Evolutionary conservation across 805 yeast species (phyloP).

Genomic region (Teunomyces lycoperdinae): DNA sequence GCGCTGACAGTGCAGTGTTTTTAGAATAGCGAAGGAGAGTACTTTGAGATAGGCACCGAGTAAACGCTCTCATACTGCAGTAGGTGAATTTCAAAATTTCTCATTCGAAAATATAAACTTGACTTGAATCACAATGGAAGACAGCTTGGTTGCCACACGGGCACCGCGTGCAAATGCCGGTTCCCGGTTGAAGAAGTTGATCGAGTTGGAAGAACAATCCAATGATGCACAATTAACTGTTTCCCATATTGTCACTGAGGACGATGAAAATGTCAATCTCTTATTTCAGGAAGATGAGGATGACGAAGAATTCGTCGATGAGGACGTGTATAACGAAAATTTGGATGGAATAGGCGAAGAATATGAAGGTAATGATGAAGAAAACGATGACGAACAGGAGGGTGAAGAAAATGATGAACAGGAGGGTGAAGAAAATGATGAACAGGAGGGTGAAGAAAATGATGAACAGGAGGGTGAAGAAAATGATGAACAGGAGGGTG

Average conservation of each 20-base stretch:
- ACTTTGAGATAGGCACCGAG: not conserved
- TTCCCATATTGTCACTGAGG: conserved; percentile 44
- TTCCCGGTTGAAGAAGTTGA: conserved; percentile 66
- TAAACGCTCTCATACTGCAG: not conserved
- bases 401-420: conserved; percentile 14
- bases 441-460: conserved; percentile 15
- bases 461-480: conserved; percentile 14
- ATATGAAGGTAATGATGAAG: conserved; percentile 35
- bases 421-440: conserved; percentile 16
- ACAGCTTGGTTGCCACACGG: conserved; percentile 70
- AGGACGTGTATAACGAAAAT: conserved; percentile 14
- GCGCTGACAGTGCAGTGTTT: not conserved
- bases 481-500: conserved; percentile 12
- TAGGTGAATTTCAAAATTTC: not conserved
- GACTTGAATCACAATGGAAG: conserved; percentile 25
- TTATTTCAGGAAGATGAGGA: conserved; percentile 57
- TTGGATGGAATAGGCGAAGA: conserved; percentile 34
- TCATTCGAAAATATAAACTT: conserved; percentile 1
- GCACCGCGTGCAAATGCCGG: conserved; percentile 88
- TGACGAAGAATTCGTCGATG: conserved; percentile 24
- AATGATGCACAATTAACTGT: conserved; percentile 19
- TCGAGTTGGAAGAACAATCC: conserved; percentile 66
- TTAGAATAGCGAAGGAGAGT: not conserved
- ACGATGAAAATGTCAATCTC: conserved; percentile 72
- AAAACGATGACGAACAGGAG: conserved; percentile 22